phyloP scores from a whole-genome alignment of 2,329 filamentous ascomycete species.

The Trichoderma citrinoviride region DNA sequence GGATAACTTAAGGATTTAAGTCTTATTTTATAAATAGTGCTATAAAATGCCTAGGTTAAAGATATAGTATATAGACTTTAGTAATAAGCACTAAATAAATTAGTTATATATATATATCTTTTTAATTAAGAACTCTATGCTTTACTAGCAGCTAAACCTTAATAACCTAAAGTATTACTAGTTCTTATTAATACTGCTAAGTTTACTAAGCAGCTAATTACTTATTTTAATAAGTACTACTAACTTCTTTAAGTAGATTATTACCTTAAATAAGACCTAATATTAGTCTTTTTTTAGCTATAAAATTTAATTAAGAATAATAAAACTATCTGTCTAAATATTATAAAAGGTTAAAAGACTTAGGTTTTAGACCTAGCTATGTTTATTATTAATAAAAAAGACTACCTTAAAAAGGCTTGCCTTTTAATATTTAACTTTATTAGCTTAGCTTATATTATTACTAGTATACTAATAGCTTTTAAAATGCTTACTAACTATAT shows the following conservation, averaged over 20 bases:
- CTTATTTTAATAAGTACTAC: too few relatives aligned
- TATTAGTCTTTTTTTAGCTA: neutral
- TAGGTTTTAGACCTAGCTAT: neutral
- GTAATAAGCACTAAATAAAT: neutral
- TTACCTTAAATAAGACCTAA: neutral
- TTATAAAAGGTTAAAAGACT: neutral
- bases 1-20: too few relatives aligned
- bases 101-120: neutral
- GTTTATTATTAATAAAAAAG: too few relatives aligned
- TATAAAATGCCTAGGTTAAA: neutral
- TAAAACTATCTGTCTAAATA: too few relatives aligned
- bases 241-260: too few relatives aligned
- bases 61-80: neutral
- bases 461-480: neutral
- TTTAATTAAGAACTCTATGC: too few relatives aligned
- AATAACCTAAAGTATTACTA: too few relatives aligned
- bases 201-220: too few relatives aligned
- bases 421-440: neutral
- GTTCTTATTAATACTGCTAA: too few relatives aligned
- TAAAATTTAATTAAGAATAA: neutral
- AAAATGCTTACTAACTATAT: neutral
- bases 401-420: neutral
- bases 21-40: neutral
- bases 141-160: too few relatives aligned
- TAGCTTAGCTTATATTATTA: neutral